Percentiles rank a stretch among this genome's conserved stretches.
phyloP scores from a whole-genome alignment of 495 filamentous ascomycete genomes.

The Penicillium chermesinum region DNA sequence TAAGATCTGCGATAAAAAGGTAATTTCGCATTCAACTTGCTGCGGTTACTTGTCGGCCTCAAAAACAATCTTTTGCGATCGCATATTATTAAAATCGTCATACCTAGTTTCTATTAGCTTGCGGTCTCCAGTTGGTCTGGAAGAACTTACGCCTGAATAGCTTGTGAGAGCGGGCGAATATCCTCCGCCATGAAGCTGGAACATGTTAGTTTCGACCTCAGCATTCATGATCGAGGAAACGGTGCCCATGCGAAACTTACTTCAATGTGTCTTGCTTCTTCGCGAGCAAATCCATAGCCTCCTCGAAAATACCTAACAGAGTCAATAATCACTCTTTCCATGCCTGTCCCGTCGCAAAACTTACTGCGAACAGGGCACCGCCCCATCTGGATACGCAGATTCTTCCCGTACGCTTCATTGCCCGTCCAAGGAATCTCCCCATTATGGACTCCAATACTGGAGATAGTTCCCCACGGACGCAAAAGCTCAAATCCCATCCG shows the following conservation, averaged over 20 bases:
- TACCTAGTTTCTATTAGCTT: conserved; percentile 16
- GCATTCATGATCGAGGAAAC: not conserved
- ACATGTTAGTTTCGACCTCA: conserved; percentile 9
- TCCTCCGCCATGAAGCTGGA: conserved; percentile 34
- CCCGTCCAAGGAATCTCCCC: conserved; percentile 85
- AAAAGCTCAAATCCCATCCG: conserved; percentile 75
- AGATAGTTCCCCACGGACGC: conserved; percentile 79
- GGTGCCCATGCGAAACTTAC: conserved; percentile 11
- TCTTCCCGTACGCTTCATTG: conserved; percentile 82
- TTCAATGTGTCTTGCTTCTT: conserved; percentile 38
- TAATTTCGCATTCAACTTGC: no score
- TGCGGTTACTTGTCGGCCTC: conserved; percentile 26
- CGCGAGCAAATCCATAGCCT: conserved; percentile 64
- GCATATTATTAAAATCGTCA: conserved; percentile 35
- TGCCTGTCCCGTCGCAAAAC: not conserved
- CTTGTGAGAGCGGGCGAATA: conserved; percentile 34
- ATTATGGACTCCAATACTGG: conserved; percentile 84
- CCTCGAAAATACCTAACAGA: conserved; percentile 32
- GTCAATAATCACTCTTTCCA: conserved; percentile 1
- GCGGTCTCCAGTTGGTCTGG: not conserved
- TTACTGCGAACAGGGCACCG: conserved; percentile 69
- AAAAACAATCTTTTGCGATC: conserved; percentile 34
- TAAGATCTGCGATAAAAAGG: no score
- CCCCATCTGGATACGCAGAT: conserved; percentile 83
- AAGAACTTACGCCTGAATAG: conserved; percentile 26